Base-by-base conservation (phyloP, 352 stramenopile species). In the Pythium folliculosum region DNA sequence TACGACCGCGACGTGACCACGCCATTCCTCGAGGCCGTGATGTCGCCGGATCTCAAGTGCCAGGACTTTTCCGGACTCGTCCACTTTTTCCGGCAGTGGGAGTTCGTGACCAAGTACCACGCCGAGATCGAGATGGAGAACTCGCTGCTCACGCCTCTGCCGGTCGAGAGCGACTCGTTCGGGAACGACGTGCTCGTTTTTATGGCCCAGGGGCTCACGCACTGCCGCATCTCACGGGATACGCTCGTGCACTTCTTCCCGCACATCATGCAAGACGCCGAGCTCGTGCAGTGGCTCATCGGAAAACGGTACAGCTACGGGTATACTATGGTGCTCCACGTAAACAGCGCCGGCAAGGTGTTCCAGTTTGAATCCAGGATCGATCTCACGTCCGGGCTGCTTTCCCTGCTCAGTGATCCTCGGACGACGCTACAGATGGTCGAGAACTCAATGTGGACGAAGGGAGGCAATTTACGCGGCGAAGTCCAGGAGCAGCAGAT, bases 241-340 rank as follows among this genome's bases (percentile, higher is more conserved):
- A 84, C 79, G 32, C 67, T 88, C 35, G 69, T 77, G 49, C 35
- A 77, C 37, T 71, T 88, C 14, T 88, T 88, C 63, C 79, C 79
- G 5, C 67, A 76, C 44, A 70, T 84, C 23, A 50, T 85, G 12
- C 37, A 50, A 17, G 73, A 85, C 56, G 79, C 82, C 56, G n/a
- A 50, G 44, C 73, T 88, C 35, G 69, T 79, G 16, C 75, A 86
- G 62, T 69, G 52, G 37, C 76, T 86, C 27, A 75, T 84, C 17
- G 74, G 72, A 21, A 82, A 82, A 37, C 63, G 73, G 32, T 86
- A 86, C 65, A 60, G 48, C 23, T 80, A 81, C 49, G 63, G 55
- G n/a, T 86, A 75, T 55, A 77, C 72, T 40, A 57, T 82, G 19
- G 67, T 80, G 35, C 61, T 72, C 5, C 69, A 84, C 60, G 50